Evolutionary conservation across 345 rosid species (phyloP).

Genomic region (Geranium brycei): DNA sequence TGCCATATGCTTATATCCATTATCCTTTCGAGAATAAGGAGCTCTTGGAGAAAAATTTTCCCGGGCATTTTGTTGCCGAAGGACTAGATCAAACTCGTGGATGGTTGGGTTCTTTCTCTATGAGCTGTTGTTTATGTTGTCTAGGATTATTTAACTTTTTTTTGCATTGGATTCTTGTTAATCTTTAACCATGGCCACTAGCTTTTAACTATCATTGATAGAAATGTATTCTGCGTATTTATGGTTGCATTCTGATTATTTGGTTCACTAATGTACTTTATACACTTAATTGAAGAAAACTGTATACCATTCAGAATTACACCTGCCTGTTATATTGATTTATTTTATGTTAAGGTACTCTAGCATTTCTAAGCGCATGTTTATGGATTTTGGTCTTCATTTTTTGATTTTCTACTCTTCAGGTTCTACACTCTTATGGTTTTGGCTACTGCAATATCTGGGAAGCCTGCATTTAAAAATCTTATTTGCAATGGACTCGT

Average conservation of each 20-base stretch:
- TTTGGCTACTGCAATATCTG: slow-evolving; percentile 90
- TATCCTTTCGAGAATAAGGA: slow-evolving; percentile 94
- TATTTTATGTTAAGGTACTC: background rate
- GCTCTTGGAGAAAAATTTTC: slow-evolving; percentile 81
- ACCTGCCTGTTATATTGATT: no score
- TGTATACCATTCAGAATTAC: no score
- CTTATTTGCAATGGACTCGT: slow-evolving; percentile 97
- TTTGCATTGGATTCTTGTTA: background rate
- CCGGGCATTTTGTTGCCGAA: slow-evolving; percentile 97
- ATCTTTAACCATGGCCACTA: no score
- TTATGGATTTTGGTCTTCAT: background rate
- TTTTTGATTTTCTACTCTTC: slow-evolving; percentile 6
- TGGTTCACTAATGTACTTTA: background rate
- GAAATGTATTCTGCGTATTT: background rate
- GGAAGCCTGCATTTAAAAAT: slow-evolving; percentile 86
- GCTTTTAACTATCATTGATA: background rate
- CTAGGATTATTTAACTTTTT: background rate
- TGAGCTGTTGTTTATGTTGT: background rate
- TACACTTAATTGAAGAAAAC: background rate
- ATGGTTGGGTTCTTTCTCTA: slow-evolving; percentile 48
- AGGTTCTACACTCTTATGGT: slow-evolving; percentile 99
- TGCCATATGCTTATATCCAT: slow-evolving; percentile 99
- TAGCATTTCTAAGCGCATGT: background rate
- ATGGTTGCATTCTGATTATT: background rate
- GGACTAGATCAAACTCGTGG: slow-evolving; percentile 99